Base-by-base conservation (phyloP, 805 yeast genomes). In the Candida silvatica region DNA sequence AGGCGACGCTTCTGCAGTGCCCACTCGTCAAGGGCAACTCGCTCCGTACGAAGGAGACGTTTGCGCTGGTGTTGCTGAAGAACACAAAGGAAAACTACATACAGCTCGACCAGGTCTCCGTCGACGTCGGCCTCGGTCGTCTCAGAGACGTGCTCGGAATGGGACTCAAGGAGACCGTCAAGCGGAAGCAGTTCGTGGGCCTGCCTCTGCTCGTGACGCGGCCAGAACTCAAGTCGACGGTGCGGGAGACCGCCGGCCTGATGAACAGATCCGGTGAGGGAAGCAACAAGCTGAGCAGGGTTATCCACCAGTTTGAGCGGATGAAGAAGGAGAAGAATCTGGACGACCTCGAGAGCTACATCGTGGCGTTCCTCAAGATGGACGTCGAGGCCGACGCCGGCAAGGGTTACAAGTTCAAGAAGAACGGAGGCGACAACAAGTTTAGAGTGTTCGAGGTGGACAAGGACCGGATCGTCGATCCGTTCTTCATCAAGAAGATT, bases 101-200 rank as follows among this genome's bases (percentile, higher is more conserved):
- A 25, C 56, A 62, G 28, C 52, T 73, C 36, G 64, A 67, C 41
- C 55, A 69, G 36, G 53, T 69, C 36, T 63, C 66, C 33, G 54
- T 79, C 26, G 73, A 78, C 40, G 73, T 77, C 24, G 94, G 92
- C 4, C 58, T 71, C 25, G 83, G 84, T 46, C 72, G 71, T 34
- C 62, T 84, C 39, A 70, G 74, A 39, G 87, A 82, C 45, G 74
- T 83, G 9, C 52, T 84, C 20, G 88, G 88, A 19, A 80, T 76
- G 48, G 71, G 79, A 26, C 61, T 76, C 19, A 22, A 37, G 9
- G 28, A 30, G 5, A 15, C 16, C 4, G 20, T 30, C 5, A n/a
- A 41, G 34, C 29, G 35, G 7, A 45, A 41, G 18, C 45, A 48
- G 27, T 48, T 58, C 18, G 37, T 39, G n/a, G 55, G 55, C 6